These are phyloP conservation scores for Thelonectria blattea DNA, from an alignment of 2,329 filamentous ascomycete species.

Conservation along the genomic window DNA sequence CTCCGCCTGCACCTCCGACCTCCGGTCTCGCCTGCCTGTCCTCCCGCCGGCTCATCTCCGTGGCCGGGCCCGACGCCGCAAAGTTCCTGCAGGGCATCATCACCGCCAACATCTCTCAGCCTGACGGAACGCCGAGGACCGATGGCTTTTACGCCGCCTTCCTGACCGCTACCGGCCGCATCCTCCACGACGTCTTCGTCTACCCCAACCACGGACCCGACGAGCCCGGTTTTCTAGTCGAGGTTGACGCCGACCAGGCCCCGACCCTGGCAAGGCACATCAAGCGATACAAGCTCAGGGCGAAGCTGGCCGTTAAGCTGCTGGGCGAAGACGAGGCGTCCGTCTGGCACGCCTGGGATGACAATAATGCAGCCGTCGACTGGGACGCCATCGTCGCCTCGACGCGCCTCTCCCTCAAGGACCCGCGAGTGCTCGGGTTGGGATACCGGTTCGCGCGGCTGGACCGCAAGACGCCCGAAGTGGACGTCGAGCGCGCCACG, in stretches of 20 bases:
- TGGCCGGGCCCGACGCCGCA: slow-evolving; percentile 79
- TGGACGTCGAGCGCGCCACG: slow-evolving; percentile 54
- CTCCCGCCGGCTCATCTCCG: slow-evolving; percentile 79
- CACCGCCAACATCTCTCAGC: slow-evolving; percentile 62
- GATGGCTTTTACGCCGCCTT: slow-evolving; percentile 81
- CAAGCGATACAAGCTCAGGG: slow-evolving; percentile 83
- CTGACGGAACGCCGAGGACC: slow-evolving; percentile 43
- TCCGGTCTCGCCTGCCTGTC: slow-evolving; percentile 63
- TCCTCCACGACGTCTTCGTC: slow-evolving; percentile 89
- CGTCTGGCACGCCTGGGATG: slow-evolving; percentile 79
- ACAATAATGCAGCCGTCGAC: slow-evolving; percentile 48
- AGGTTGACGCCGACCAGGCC: slow-evolving; percentile 76
- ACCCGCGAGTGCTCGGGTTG: slow-evolving; percentile 61
- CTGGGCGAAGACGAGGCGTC: slow-evolving; percentile 68
- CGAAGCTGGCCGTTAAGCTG: slow-evolving; percentile 74
- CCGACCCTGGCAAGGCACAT: slow-evolving; percentile 72
- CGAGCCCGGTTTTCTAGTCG: slow-evolving; percentile 68
- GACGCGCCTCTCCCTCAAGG: slow-evolving; percentile 49
- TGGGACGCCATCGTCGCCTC: slow-evolving; percentile 30
- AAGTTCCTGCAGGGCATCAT: slow-evolving; percentile 89
- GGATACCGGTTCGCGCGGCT: slow-evolving; percentile 56
- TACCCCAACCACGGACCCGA: slow-evolving; percentile 64
- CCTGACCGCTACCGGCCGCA: slow-evolving; percentile 81
- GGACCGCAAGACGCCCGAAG: slow-evolving; percentile 39
- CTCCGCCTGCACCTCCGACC: slow-evolving; percentile 50